These are phyloP conservation scores for Pilasporangium apinafurcum DNA, from an alignment of 352 stramenopile species.

Conservation along the genomic window DNA sequence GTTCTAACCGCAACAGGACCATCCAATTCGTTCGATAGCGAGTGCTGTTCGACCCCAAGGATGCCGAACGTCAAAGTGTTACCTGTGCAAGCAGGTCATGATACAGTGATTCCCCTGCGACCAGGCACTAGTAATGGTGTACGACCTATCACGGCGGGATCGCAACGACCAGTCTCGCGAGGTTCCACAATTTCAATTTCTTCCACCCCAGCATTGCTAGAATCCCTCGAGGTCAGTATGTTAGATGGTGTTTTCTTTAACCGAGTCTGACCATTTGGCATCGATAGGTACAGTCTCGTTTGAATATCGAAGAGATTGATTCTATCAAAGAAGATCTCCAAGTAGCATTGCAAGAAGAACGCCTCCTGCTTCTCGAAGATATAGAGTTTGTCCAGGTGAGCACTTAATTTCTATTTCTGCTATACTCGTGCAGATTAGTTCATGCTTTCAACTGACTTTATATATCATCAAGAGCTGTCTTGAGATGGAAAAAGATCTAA, in stretches of 20 bases:
- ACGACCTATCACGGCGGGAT: conserved; percentile 32
- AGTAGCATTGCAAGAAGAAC: conserved; percentile 49
- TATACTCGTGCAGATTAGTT: neutral
- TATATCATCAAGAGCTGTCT: conserved; percentile 41
- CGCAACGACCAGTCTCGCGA: conserved; percentile 48
- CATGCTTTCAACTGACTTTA: neutral
- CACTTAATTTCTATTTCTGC: neutral
- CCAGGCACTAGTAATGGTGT: conserved; percentile 38
- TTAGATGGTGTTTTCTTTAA: conserved; percentile 1
- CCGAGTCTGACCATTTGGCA: too few relatives aligned
- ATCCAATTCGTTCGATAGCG: conserved; percentile 7
- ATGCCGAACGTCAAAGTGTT: conserved; percentile 37
- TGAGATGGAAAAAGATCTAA: conserved; percentile 82
- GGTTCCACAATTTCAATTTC: conserved; percentile 58
- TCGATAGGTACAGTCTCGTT: conserved; percentile 28
- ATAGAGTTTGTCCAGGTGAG: conserved; percentile 81
- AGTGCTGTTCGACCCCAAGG: conserved; percentile 26
- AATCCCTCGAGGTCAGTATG: conserved; percentile 40
- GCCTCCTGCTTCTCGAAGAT: conserved; percentile 61
- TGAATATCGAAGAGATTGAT: conserved; percentile 76
- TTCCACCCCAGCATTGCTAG: conserved; percentile 51
- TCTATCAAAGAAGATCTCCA: conserved; percentile 55
- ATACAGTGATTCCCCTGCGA: conserved; percentile 18
- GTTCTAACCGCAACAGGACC: conserved; percentile 22
- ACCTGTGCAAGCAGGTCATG: conserved; percentile 6